These are phyloP conservation scores for Aspergillus nidulans DNA, from an alignment of 495 filamentous ascomycete species.

Conservation along the genomic window DNA sequence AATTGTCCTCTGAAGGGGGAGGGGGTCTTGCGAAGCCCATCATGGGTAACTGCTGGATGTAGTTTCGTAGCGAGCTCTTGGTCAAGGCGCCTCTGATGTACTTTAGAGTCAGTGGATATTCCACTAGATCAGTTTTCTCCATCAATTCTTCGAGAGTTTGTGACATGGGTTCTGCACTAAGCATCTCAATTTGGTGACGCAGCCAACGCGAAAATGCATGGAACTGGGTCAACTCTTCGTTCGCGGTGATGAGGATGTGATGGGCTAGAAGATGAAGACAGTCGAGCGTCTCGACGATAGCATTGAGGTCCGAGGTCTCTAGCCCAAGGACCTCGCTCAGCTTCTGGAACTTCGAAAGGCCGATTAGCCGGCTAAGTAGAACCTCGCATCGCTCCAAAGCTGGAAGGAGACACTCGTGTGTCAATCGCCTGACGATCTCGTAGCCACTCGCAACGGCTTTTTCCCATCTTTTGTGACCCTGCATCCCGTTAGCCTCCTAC, in stretches of 20 bases:
- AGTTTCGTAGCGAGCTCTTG: slow-evolving; percentile 41
- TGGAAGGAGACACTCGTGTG: slow-evolving; percentile 83
- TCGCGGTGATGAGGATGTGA: slow-evolving; percentile 63
- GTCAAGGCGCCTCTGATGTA: slow-evolving; percentile 51
- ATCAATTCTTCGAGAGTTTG: slow-evolving; percentile 43
- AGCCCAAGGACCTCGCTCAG: slow-evolving; percentile 63
- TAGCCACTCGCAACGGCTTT: slow-evolving; percentile 75
- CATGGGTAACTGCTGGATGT: slow-evolving; percentile 42
- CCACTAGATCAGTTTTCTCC: slow-evolving; percentile 42
- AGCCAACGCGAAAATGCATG: slow-evolving; percentile 79
- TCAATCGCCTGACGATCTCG: slow-evolving; percentile 67
- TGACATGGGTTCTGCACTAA: slow-evolving; percentile 41
- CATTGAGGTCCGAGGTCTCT: slow-evolving; percentile 53
- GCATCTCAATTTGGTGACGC: slow-evolving; percentile 70
- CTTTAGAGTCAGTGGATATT: slow-evolving; percentile 44
- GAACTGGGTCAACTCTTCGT: slow-evolving; percentile 77
- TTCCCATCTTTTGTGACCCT: slow-evolving; percentile 96
- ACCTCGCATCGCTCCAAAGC: slow-evolving; percentile 79
- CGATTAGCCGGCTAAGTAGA: slow-evolving; percentile 78
- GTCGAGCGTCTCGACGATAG: slow-evolving; percentile 64
- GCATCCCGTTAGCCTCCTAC: slow-evolving; percentile 14
- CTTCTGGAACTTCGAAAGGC: slow-evolving; percentile 75
- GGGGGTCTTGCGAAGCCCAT: slow-evolving; percentile 30
- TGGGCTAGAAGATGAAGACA: slow-evolving; percentile 71
- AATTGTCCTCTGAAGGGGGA: slow-evolving; percentile 26